Percentiles rank a stretch among this genome's conserved stretches.
phyloP scores from a whole-genome alignment of 257 asterid species.

The Lantana camara region DNA sequence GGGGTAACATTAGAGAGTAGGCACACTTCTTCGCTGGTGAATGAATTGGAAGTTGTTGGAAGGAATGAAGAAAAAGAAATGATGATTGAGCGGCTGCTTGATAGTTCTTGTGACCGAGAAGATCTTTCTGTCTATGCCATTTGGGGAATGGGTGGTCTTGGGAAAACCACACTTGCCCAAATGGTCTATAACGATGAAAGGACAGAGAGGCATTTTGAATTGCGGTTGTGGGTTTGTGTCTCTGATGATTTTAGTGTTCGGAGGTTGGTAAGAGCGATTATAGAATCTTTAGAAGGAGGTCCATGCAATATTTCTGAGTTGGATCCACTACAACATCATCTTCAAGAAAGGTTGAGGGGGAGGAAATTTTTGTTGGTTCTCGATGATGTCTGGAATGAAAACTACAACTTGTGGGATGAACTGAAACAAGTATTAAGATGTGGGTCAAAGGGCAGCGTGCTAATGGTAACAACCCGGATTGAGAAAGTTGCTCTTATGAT shows the following conservation, averaged over 20 bases:
- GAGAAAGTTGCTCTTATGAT: conserved; percentile 26
- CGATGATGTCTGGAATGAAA: conserved; percentile 45
- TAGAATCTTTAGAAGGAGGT: conserved; percentile 13
- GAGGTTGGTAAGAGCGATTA: conserved; percentile 26
- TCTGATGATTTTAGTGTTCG: conserved; percentile 28
- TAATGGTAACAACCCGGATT: conserved; percentile 29
- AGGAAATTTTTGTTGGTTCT: conserved; percentile 29
- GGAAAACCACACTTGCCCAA: conserved; percentile 39
- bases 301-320: conserved; percentile 11
- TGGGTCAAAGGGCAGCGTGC: conserved; percentile 26
- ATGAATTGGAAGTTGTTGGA: conserved; percentile 33
- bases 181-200: conserved; percentile 32
- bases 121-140: conserved; percentile 32
- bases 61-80: conserved; percentile 31
- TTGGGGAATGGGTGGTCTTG: conserved; percentile 42
- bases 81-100: conserved; percentile 21
- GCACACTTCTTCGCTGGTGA: conserved; percentile 34
- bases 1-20: conserved; percentile 13
- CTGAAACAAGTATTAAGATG: conserved; percentile 27
- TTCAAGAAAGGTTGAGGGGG: conserved; percentile 31
- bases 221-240: conserved; percentile 33
- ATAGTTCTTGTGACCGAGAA: not conserved
- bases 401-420: conserved; percentile 23
- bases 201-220: conserved; percentile 23
- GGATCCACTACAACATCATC: conserved; percentile 24